Evolutionary conservation across 2,329 filamentous ascomycete species (phyloP), one percentile per base, ranked within the genome.

Genomic region (Rasamsonia emersonii): DNA sequence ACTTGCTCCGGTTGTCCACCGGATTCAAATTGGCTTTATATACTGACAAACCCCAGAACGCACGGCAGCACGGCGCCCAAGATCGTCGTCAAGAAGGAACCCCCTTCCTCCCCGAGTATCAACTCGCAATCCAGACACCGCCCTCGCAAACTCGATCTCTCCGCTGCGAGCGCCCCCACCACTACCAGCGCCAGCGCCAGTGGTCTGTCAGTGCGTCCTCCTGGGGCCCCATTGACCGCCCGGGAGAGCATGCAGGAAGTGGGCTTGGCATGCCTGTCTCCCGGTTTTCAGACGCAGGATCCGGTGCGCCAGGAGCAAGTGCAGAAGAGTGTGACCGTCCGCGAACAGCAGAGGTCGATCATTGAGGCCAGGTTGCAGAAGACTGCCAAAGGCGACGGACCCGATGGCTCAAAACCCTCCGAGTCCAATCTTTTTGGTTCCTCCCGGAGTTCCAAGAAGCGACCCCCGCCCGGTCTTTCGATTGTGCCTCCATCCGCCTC

Each of bases 81-180:
- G 64, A 93, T 95, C 41, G 73, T 93, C 43, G 88, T 98, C 38
- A 96, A 96, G 70, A 95, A 95, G 62, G 91, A 98, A 60, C 88
- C 88, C 19, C 76, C 63, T 9, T 66, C 82, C 24, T 95, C 89
- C 28, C 89, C 89, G 33, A 82, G 82, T 42, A 75, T 91, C 36
- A 60, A 62, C 50, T 70, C 77, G 32, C 74, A 77, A 38, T 74
- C 81, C 33, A 75, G 62, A 20, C 63, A 63, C 28, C 58, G 64
- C 27, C 64, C 64, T 10, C 59, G 61, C 17, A 64, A 62, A 45
- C 44, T 67, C 17, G 64, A 67, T 36, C 53, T 67, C 16, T 64
- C 62, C 4, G 62, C 58, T 5, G n/a, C n/a, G n/a, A 64, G 56
- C 33, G 56, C 56, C 10, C 54, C 60, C 3, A 59, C 56, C 25